Evolutionary conservation across 352 stramenopile genomes (phyloP).

Genomic region (Plasmopara halstedii): DNA sequence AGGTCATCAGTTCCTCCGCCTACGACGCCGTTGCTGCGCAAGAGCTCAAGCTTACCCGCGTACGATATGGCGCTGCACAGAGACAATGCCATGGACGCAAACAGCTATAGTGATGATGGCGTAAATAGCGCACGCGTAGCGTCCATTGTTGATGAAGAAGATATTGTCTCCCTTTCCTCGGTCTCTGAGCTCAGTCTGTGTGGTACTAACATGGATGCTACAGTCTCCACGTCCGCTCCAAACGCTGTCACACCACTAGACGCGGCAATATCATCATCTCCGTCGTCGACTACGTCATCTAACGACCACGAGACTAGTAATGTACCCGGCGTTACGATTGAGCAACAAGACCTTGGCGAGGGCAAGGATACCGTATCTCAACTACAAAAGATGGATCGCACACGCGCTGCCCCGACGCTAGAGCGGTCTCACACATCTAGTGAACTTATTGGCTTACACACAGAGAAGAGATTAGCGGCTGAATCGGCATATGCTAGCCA

Average conservation of each 20-base stretch:
- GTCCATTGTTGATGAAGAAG: conserved; percentile 17
- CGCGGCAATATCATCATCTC: conserved; percentile 27
- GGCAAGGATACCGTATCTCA: conserved; percentile 11
- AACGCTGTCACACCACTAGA: conserved; percentile 29
- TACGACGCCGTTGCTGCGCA: conserved; percentile 9
- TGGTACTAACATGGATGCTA: conserved; percentile 13
- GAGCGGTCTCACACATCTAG: conserved; percentile 67
- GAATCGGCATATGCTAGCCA: conserved; percentile 34
- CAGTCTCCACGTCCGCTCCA: conserved; percentile 26
- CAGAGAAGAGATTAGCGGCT: conserved; percentile 39
- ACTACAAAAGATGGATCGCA: conserved; percentile 6
- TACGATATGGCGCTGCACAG: conserved; percentile 16
- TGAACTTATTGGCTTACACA: conserved; percentile 54
- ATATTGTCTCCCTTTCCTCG: conserved; percentile 18
- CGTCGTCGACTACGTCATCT: conserved; percentile 36
- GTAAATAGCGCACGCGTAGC: conserved; percentile 16
- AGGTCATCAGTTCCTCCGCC: conserved; percentile 4
- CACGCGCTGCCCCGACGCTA: conserved; percentile 36
- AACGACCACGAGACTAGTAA: conserved; percentile 7
- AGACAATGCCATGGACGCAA: conserved; percentile 8
- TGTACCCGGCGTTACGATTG: conserved; percentile 20
- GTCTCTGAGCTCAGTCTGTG: conserved; percentile 20
- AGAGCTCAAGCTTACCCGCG: conserved; percentile 18
- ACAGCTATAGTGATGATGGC: conserved; percentile 5
- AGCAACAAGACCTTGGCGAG: conserved; percentile 17